phyloP scores from a whole-genome alignment of 2,329 filamentous ascomycete species.

The Aureobasidium subglaciale region DNA sequence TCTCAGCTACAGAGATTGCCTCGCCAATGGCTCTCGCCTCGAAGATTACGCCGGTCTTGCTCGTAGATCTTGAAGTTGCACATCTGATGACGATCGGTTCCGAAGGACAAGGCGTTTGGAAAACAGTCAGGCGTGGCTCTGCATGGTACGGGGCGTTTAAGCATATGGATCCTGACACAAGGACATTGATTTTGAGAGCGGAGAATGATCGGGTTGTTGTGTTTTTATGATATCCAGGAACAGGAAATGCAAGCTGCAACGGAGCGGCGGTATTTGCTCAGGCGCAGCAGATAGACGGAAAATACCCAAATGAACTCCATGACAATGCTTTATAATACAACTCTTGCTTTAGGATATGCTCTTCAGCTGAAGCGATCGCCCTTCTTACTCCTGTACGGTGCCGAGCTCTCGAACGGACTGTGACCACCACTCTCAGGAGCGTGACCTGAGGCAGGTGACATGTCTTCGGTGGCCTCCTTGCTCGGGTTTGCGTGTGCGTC shows the following conservation, averaged over 20 bases:
- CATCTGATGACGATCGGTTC: neutral
- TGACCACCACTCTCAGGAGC: slow-evolving; percentile 61
- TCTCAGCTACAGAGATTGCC: slow-evolving; percentile 30
- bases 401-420: slow-evolving; percentile 77
- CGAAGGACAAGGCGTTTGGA: neutral
- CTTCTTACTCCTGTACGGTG: slow-evolving; percentile 69
- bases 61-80: neutral
- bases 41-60: slow-evolving; percentile 28
- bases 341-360: neutral
- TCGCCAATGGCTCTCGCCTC: slow-evolving; percentile 26
- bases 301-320: neutral
- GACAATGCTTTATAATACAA: neutral
- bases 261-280: neutral
- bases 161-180: neutral
- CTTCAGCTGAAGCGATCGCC: slow-evolving; percentile 69
- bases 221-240: slow-evolving; percentile 5
- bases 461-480: slow-evolving; percentile 66
- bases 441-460: slow-evolving; percentile 78
- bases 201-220: neutral
- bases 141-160: neutral
- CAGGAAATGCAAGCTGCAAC: neutral
- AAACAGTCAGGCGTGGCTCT: neutral
- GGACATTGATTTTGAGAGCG: neutral
- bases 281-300: neutral
- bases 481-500: slow-evolving; percentile 52